These are phyloP conservation scores for Rhizopus sp. DNA, from an alignment of 371 early-diverging fungal species.

Conservation along the genomic window DNA sequence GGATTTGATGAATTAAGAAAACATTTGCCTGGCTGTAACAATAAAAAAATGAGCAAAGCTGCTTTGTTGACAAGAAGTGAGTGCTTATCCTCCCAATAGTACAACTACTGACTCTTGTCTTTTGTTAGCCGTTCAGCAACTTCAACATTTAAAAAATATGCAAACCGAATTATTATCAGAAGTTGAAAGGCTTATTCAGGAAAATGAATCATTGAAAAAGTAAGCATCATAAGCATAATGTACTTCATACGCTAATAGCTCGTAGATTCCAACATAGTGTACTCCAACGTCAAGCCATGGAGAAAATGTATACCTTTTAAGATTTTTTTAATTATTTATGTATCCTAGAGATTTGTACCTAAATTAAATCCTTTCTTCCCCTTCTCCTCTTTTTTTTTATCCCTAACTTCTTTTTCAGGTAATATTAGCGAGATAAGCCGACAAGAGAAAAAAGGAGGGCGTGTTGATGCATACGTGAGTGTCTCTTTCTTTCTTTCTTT, in stretches of 20 bases:
- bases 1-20: conserved; percentile 57
- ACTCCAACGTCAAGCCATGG: conserved; percentile 54
- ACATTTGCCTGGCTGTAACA: conserved; percentile 52
- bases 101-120: background rate
- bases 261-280: conserved; percentile 51
- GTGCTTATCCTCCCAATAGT: conserved; percentile 5
- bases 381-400: background rate
- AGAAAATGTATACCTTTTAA: conserved; percentile 52
- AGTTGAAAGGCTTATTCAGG: conserved; percentile 50
- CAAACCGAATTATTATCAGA: conserved; percentile 47
- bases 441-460: background rate
- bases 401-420: background rate
- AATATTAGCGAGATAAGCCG: no score
- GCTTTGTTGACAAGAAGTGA: conserved; percentile 55
- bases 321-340: conserved; percentile 9
- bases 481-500: no score
- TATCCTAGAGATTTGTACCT: background rate
- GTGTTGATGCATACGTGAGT: background rate
- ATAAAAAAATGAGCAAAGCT: conserved; percentile 62
- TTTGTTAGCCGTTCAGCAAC: conserved; percentile 50
- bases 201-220: conserved; percentile 55
- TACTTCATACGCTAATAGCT: background rate
- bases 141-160: conserved; percentile 51
- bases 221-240: conserved; percentile 16
- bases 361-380: background rate